phyloP scores from a whole-genome alignment of 2,329 filamentous ascomycete species.

The Didymella lethalis region DNA sequence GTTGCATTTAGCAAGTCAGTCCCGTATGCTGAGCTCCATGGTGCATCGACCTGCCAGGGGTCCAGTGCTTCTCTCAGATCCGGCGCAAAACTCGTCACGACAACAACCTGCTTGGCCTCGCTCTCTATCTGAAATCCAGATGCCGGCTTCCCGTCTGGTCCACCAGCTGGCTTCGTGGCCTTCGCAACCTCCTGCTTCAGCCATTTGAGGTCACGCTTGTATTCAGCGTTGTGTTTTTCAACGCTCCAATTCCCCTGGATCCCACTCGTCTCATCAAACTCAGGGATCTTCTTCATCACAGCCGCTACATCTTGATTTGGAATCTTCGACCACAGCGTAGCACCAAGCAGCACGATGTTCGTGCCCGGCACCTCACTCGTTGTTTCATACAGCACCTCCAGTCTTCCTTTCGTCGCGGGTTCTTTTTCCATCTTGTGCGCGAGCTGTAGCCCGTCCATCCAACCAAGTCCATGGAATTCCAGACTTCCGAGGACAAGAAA shows the following conservation, averaged over 20 bases:
- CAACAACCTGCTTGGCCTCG: slow-evolving; percentile 49
- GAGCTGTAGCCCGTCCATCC: slow-evolving; percentile 37
- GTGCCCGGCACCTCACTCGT: slow-evolving; percentile 54
- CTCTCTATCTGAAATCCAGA: not conserved
- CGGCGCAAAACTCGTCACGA: slow-evolving; percentile 67
- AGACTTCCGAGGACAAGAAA: slow-evolving; percentile 41
- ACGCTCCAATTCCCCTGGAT: slow-evolving; percentile 62
- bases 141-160: slow-evolving; percentile 8
- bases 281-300: slow-evolving; percentile 58
- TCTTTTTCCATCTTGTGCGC: slow-evolving; percentile 41
- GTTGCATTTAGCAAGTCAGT: slow-evolving; percentile 58
- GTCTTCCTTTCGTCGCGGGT: slow-evolving; percentile 39
- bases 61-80: slow-evolving; percentile 58
- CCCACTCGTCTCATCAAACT: slow-evolving; percentile 57
- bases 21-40: slow-evolving; percentile 61
- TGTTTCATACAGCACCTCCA: slow-evolving; percentile 57
- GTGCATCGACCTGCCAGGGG: slow-evolving; percentile 58
- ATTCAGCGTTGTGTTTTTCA: slow-evolving; percentile 58
- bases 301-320: slow-evolving; percentile 49
- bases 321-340: slow-evolving; percentile 65
- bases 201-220: slow-evolving; percentile 61
- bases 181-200: slow-evolving; percentile 50
- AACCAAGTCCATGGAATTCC: slow-evolving; percentile 39
- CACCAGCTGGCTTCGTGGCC: slow-evolving; percentile 3
- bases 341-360: slow-evolving; percentile 62